Base-by-base conservation (phyloP, 2,329 filamentous ascomycete species). In the Tolypocladium endophyticum region DNA sequence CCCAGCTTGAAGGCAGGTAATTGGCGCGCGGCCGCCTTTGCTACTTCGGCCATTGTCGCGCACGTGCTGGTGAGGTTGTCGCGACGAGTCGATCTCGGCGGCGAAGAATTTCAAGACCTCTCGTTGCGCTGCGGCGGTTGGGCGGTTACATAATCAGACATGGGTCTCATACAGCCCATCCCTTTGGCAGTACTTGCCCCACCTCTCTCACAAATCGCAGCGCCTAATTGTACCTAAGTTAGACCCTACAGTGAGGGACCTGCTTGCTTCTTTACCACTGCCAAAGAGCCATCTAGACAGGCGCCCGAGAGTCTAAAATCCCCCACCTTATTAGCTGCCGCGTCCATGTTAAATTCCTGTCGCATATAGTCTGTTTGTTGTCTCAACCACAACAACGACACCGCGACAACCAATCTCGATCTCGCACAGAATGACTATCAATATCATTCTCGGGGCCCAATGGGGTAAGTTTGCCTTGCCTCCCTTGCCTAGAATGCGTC, bases 1-100 rank as follows among this genome's bases (percentile, higher is more conserved):
- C 83, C 83, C 58, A 83, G 69, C 64, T 69, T 76, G 64, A 81
- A 81, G 64, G 69, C 69, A 57, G 77, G 76, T 61, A 71, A 69
- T 66, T 73, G 71, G 61, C 74, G 72, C 63, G 72, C 72, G 43
- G 69, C 70, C 55, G 66, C 70, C 64, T 72, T 74, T 43, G 70
- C 73, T 71, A 70, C 70, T 62, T 73, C 70, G 45, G 76, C 72
- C 76, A 78, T 78, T 61, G 64, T 70, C 67, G 63, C 58, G 63
- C 63, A 64, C 60, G 63, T 59, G 55, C 62, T 59, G 62, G 28
- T 47, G 58, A 64, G 60, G 63, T 65, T 64, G 59, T 66, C 61
- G 63, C 65, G 61, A 64, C 60, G 25, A 28, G 28, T 38, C 28
- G 47, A 23, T 53, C 18, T 35, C 30, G 33, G 33, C 43, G 35